Conservation (phyloP, 1,139 yeast genomes). For the Candida neerlandica region DNA sequence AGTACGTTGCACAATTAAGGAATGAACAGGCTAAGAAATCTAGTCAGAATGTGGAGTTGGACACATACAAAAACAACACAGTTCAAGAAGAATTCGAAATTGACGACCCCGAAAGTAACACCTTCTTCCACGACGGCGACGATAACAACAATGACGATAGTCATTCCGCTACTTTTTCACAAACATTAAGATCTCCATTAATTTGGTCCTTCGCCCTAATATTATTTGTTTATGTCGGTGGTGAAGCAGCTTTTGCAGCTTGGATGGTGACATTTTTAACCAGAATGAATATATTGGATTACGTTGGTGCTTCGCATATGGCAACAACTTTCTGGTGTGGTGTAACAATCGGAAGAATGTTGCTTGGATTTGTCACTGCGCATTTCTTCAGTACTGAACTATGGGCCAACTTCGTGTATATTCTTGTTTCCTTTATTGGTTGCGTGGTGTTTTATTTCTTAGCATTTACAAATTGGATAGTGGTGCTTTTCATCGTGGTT, state of each 20-base stretch:
- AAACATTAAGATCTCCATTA: slow-evolving; percentile 43
- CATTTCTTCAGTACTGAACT: slow-evolving; percentile 46
- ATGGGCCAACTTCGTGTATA: slow-evolving; percentile 42
- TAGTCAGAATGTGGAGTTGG: slow-evolving; percentile 11
- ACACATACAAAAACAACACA: slow-evolving; percentile 9
- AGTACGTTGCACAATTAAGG: slow-evolving; percentile 28
- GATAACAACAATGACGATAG: slow-evolving; percentile 21
- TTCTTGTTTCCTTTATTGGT: slow-evolving; percentile 32
- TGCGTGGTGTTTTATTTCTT: slow-evolving; percentile 34
- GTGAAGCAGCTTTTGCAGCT: slow-evolving; percentile 68
- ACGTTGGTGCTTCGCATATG: slow-evolving; percentile 54
- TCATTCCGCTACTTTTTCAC: slow-evolving; percentile 25
- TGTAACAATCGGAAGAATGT: slow-evolving; percentile 61
- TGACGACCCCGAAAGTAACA: slow-evolving; percentile 8
- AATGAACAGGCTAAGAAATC: slow-evolving; percentile 12
- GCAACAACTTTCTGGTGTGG: slow-evolving; percentile 71
- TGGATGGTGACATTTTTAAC: slow-evolving; percentile 65
- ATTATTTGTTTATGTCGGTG: slow-evolving; percentile 65
- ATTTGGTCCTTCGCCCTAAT: slow-evolving; percentile 52
- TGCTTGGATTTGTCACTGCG: slow-evolving; percentile 63
- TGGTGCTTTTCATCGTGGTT: slow-evolving; percentile 36
- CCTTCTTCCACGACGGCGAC: slow-evolving; percentile 17
- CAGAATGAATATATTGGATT: slow-evolving; percentile 49
- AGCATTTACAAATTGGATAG: slow-evolving; percentile 18
- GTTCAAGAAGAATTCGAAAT: slow-evolving; percentile 15